Base-by-base conservation (phyloP, 768 basidiomycete species). In the Pulveroboletus ravenelii region DNA sequence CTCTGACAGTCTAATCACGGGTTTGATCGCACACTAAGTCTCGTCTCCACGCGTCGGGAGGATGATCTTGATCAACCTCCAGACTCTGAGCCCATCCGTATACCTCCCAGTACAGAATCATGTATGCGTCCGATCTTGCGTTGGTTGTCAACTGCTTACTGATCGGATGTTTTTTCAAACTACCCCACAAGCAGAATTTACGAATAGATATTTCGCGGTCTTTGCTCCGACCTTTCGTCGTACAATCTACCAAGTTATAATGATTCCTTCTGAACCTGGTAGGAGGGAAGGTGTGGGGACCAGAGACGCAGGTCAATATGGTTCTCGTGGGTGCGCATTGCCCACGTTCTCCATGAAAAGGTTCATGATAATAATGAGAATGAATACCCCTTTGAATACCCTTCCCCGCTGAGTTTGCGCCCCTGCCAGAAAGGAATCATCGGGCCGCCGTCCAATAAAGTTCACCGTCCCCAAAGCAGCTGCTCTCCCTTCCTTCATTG, bases 1-100 rank as follows among this genome's bases (percentile, higher is more conserved):
- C 25, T 44, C 29, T 47, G 15, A 41, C 54, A 89, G 84, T 79
- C 83, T 41, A 81, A 74, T 39, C 88, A 90, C 66, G 88, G 88
- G 1, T 90, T 89, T 59, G 84, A 89, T 70, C 75, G 84, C 43
- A 76, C 72, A 36, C 72, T 89, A 23, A 72, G 75, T 37, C 73
- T 88, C 3, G 81, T 84, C 20, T 70, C 75, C 5, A 76, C 80
- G 10, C 72, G 80, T 55, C 71, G 78, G 53, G 82, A 84, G 65
- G 66, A 69, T 25, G 81, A 81, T 43, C 42, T 66, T 20, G 64
- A 65, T 6, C 40, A 53, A 10, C 49, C 34, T 17, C 40, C 57
- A 2, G 47, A 40, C 7, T 27, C 54, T 9, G 64, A 48, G 20
- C 44, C 50, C 30, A 52, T 47, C 32, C 32, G 55, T 41, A 58